Conservation (phyloP, 257 asterid genomes). For the Anisodus tanguticus region DNA sequence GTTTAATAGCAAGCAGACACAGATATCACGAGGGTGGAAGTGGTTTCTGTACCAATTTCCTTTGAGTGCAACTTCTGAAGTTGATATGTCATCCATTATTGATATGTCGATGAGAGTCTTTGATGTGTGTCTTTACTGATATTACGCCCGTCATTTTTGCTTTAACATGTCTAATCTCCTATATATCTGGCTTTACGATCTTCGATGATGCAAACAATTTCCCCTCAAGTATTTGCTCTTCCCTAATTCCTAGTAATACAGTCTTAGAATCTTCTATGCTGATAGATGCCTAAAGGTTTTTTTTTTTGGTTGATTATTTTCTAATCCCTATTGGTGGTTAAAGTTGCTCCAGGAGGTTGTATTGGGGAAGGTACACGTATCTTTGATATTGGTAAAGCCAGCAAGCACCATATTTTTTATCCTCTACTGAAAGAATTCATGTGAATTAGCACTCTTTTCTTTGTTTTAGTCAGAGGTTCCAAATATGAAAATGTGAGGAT, state of each 20-base stretch:
- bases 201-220: neutral
- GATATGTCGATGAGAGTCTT: constrained; percentile 12
- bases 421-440: neutral
- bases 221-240: neutral
- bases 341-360: neutral
- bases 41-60: constrained; percentile 9
- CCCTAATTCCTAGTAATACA: neutral
- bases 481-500: neutral
- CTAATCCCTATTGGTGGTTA: neutral
- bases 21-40: neutral
- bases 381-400: neutral
- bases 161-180: constrained; percentile 13
- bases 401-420: neutral
- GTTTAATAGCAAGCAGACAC: neutral
- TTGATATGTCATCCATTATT: neutral
- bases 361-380: neutral
- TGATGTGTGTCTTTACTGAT: neutral
- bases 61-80: neutral
- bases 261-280: neutral
- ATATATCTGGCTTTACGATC: neutral
- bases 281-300: neutral
- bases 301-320: neutral
- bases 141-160: neutral
- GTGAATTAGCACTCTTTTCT: neutral
- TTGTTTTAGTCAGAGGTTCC: neutral